Conservation (phyloP, 352 stramenopile genomes). For the Phytophthora melonis region DNA sequence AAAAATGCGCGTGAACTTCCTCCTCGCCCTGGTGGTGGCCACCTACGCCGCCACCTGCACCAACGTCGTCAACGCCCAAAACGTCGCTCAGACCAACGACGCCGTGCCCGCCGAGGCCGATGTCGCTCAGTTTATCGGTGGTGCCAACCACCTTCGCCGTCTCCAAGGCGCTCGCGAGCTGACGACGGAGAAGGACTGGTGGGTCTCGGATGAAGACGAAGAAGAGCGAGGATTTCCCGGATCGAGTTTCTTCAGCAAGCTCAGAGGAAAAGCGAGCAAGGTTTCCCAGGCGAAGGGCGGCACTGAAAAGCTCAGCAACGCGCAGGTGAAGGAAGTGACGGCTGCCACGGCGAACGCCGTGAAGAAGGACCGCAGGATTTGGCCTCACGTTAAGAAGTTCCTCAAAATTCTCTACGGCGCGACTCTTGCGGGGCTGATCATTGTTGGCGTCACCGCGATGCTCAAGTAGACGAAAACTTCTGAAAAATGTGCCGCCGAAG, state of each 20-base stretch:
- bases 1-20: constrained; percentile 4
- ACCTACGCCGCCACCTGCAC: constrained; percentile 11
- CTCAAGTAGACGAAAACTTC: not conserved
- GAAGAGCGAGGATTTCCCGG: not conserved
- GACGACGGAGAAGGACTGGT: constrained; percentile 14
- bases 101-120: not conserved
- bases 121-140: not conserved
- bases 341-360: not conserved
- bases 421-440: constrained; percentile 10
- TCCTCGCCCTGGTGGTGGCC: constrained; percentile 8
- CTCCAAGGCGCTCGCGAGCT: constrained; percentile 6
- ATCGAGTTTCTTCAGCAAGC: not conserved
- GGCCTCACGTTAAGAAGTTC: constrained; percentile 9
- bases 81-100: constrained; percentile 1
- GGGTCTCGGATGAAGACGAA: constrained; percentile 1
- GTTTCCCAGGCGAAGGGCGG: too few relatives aligned
- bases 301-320: not conserved
- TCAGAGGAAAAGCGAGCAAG: not conserved
- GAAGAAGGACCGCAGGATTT: constrained; percentile 25
- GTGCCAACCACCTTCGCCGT: not conserved
- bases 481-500: too few relatives aligned
- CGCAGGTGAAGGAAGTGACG: constrained; percentile 10
- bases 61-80: constrained; percentile 12
- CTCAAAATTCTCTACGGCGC: constrained; percentile 21
- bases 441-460: constrained; percentile 9